Conservation (phyloP, 1,284 basidiomycete genomes). For the Ceratobasidium sp. region DNA sequence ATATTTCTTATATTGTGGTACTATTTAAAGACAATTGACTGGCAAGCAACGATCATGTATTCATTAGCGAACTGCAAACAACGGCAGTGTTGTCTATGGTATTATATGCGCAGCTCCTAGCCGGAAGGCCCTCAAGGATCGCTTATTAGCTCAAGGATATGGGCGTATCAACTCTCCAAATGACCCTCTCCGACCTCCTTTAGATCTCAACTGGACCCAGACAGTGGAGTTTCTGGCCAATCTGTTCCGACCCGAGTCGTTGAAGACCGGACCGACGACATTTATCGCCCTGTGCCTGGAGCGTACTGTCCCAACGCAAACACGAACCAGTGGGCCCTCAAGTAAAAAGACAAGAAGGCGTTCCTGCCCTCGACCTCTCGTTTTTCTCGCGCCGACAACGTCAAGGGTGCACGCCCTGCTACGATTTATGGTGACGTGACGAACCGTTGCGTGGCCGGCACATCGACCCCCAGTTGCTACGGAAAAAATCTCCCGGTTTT, state of each 20-base stretch:
- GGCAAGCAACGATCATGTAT: too few species aligned
- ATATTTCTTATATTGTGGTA: too few species aligned
- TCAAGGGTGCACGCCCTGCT: slow-evolving; percentile 63
- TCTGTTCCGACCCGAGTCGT: slow-evolving; percentile 90
- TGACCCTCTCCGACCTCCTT: too few species aligned
- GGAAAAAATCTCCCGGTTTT: slow-evolving; percentile 32
- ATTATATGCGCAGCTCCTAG: too few species aligned
- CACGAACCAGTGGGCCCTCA: slow-evolving; percentile 57
- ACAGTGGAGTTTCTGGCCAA: too few species aligned
- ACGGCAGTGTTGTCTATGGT: too few species aligned
- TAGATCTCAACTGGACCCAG: too few species aligned
- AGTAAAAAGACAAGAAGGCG: slow-evolving; percentile 60
- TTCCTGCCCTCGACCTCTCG: slow-evolving; percentile 84
- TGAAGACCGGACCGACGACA: slow-evolving; percentile 96
- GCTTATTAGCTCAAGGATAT: too few species aligned
- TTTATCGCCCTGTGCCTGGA: slow-evolving; percentile 91
- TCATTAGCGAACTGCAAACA: too few species aligned
- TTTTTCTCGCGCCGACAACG: slow-evolving; percentile 80
- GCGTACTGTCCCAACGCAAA: slow-evolving; percentile 89
- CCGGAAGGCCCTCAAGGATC: too few species aligned
- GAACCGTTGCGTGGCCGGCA: slow-evolving; percentile 5
- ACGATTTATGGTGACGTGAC: slow-evolving; percentile 70
- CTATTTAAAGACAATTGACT: too few species aligned
- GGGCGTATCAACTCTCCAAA: too few species aligned
- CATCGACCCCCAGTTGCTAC: slow-evolving; percentile 27